These are phyloP conservation scores for Xylaria acuta DNA, from an alignment of 495 filamentous ascomycete species.

Conservation along the genomic window DNA sequence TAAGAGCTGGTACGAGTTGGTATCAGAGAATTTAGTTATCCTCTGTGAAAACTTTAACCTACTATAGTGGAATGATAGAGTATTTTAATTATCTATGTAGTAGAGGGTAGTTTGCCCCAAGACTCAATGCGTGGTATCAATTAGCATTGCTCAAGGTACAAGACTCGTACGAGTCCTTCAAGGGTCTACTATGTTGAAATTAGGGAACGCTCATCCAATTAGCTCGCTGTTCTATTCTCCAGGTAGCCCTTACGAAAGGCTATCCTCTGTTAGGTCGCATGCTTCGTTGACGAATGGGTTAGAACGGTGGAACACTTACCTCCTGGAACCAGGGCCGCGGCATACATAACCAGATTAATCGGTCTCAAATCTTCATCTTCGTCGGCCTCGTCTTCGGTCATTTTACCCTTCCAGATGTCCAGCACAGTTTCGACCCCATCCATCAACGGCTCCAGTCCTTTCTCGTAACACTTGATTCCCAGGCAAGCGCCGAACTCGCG, in stretches of 20 bases:
- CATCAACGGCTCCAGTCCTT: constrained; percentile 49
- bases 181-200: not conserved
- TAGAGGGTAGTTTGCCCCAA: no score
- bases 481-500: constrained; percentile 68
- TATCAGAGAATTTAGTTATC: no score
- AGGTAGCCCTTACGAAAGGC: not conserved
- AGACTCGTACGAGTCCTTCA: not conserved
- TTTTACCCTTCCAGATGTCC: constrained; percentile 59
- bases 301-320: constrained; percentile 50
- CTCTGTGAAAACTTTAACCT: no score
- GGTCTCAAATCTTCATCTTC: constrained; percentile 52
- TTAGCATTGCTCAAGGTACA: no score
- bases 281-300: not conserved
- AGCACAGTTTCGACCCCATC: constrained; percentile 54
- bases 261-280: not conserved
- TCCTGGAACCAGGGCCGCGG: constrained; percentile 66
- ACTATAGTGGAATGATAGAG: no score
- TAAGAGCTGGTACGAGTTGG: no score
- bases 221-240: not conserved
- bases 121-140: no score
- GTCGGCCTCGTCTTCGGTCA: constrained; percentile 51
- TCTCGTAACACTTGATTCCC: constrained; percentile 62
- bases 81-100: no score
- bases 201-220: not conserved
- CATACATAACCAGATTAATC: constrained; percentile 72